These are phyloP conservation scores for Lichtheimia corymbifera DNA, from an alignment of 371 early-diverging fungal species.

Conservation along the genomic window DNA sequence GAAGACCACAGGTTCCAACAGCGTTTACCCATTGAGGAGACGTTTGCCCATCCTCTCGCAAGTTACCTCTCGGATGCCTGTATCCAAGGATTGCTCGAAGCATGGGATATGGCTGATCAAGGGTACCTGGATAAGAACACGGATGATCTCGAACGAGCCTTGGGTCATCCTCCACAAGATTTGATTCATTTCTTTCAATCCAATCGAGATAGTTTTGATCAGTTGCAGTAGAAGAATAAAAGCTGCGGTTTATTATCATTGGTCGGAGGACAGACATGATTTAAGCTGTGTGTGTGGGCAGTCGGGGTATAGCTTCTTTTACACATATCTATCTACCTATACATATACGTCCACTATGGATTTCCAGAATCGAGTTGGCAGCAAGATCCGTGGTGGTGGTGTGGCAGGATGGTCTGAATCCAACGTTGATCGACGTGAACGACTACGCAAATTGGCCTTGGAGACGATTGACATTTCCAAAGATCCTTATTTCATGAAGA, in stretches of 20 bases:
- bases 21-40: conserved; percentile 8
- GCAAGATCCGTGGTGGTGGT: conserved; percentile 91
- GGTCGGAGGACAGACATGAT: too few species aligned
- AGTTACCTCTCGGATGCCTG: conserved; percentile 22
- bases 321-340: not conserved
- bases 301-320: not conserved
- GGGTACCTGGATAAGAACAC: conserved; percentile 20
- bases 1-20: conserved; percentile 25
- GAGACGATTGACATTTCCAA: conserved; percentile 97
- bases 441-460: conserved; percentile 92
- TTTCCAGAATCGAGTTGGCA: conserved; percentile 86
- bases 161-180: conserved; percentile 24
- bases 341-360: conserved; percentile 36
- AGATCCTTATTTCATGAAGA: conserved; percentile 98
- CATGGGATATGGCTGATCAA: conserved; percentile 22
- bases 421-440: conserved; percentile 93
- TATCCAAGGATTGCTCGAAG: conserved; percentile 27
- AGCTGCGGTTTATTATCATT: too few species aligned
- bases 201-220: conserved; percentile 31
- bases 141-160: conserved; percentile 28
- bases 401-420: conserved; percentile 83
- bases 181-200: conserved; percentile 27
- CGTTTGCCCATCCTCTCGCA: conserved; percentile 25
- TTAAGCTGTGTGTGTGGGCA: too few species aligned
- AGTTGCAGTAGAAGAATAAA: not conserved